Evolutionary conservation across 495 filamentous ascomycete genomes (phyloP), one percentile per base, ranked within the genome.

Genomic region (Bombardia bombarda): DNA sequence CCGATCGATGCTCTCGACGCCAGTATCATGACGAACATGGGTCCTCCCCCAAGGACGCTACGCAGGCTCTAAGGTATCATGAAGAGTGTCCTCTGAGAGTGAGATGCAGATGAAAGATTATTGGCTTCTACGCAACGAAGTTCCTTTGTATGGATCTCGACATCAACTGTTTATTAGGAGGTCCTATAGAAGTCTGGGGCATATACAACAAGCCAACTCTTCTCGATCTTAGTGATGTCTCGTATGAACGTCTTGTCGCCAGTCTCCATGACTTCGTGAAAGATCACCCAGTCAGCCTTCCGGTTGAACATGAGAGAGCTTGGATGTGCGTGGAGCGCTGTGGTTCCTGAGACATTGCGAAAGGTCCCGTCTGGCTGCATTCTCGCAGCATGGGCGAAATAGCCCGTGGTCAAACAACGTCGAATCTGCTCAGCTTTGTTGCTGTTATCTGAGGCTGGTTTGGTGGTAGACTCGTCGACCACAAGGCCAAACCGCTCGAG

Each of bases 201-300:
- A 75, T 89, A 93, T 62, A 97, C 90, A 37, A 92, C 49, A 47
- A 98, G 73, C 82, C 90, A 98, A 33, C 68, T 71, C 71, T 86
- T 95, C 62, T 95, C 84, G 45, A 97, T 87, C 70, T 84, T 89
- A 4, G 84, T 92, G 41, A 95, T 68, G 67, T 98, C 92, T 32
- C 90, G 74, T 42, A 98, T 95, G 50, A 83, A 97, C 0, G 77
- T 89, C 70, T 96, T 97, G 43, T 77, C 75, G 13, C 86, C 84
- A 17, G 86, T 93, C 63, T 98, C 89, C 71, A 95, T 79, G 39
- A 96, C 79, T 60, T 97, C 93, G 55, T 93, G 85, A 56, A 97
- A 98, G 32, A 98, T 79, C 8, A 98, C 90, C 92, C 92, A 98
- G 51, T 97, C 90, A 14, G 86, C 88, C 69, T 94, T 96, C 33